Base-by-base conservation (phyloP, 208 protist species). In the Leishmania arabica region DNA sequence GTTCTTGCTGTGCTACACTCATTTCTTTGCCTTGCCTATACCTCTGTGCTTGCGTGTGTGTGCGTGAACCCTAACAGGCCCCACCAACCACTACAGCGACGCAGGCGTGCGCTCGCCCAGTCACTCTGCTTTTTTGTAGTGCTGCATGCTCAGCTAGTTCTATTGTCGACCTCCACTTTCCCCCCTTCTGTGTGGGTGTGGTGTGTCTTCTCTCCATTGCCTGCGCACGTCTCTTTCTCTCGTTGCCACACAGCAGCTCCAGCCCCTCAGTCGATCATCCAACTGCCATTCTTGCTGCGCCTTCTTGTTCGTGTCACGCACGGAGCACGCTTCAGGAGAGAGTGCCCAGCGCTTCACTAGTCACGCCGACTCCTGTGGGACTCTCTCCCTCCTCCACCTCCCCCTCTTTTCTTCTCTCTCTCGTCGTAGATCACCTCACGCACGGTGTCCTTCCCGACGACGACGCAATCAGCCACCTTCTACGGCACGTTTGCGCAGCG, bases 401-500 rank as follows among this genome's bases (percentile, higher is more conserved):
- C 9, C 45, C 51, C 15, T 31, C 8, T 7, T 13, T 73, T 31
- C 49, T 15, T 42, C 37, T 42, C 40, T 42, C 40, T 42, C 3
- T 42, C 31, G 34, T 69, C 68, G 15, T 53, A 21, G 13, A 58
- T 77, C 40, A 34, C 56, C 34, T 49, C 8, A 37, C 9, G 6
- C 74, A 45, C 24, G 27, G 24, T 45, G 17, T 21, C 21, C 5
- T 45, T 34, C 58, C 13, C 21, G n/a, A 58, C 37, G 45, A 58
- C 76, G 62, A 77, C 81, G 60, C 34, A 71, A 37, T 75, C 58
- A 1, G 45, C 24, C 13, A 54, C 58, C 9, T 77, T 42, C 45
- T 80, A 82, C 76, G 69, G 72, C 58, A 77, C 76, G 62, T 77
- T 78, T 21, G 45, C 77, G 54, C 24, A 21, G 45, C 11, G n/a